Percentiles rank a stretch among this genome's conserved stretches.
phyloP scores from a whole-genome alignment of 2,329 filamentous ascomycete genomes.

The Colletotrichum salicis region DNA sequence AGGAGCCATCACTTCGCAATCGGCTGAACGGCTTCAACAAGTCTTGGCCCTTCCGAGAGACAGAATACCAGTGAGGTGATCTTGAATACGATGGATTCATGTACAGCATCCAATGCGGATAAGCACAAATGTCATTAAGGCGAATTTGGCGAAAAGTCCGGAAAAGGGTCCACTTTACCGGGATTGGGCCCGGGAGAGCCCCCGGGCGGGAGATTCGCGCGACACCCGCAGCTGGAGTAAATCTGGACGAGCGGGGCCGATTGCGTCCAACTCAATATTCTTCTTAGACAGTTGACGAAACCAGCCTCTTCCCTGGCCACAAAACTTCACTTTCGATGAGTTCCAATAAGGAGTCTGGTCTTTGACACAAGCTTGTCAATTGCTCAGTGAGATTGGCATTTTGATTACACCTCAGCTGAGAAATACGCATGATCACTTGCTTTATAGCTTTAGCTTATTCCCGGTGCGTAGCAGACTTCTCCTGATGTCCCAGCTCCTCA shows the following conservation, averaged over 20 bases:
- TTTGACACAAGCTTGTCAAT: too few relatives aligned
- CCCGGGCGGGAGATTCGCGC: background rate
- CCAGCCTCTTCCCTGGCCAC: background rate
- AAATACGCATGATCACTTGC: background rate
- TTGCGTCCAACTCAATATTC: background rate
- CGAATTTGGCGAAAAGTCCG: background rate
- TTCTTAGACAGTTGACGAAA: background rate
- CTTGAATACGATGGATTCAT: background rate
- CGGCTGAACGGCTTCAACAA: background rate
- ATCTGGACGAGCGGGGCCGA: background rate
- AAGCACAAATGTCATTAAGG: background rate
- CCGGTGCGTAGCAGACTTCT: conserved; percentile 31
- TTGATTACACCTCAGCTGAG: too few relatives aligned
- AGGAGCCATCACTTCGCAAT: background rate
- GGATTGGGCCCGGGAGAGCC: background rate
- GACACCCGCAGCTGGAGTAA: background rate
- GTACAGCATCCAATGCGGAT: background rate
- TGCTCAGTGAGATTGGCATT: too few relatives aligned
- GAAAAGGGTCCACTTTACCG: background rate
- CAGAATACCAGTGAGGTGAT: too few relatives aligned
- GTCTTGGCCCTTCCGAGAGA: background rate
- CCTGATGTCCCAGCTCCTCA: conserved; percentile 32
- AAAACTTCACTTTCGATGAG: background rate
- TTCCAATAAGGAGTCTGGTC: too few relatives aligned
- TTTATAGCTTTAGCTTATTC: background rate